Evolutionary conservation across 2,329 filamentous ascomycete genomes (phyloP).

Genomic region (Microcera coccophila): DNA sequence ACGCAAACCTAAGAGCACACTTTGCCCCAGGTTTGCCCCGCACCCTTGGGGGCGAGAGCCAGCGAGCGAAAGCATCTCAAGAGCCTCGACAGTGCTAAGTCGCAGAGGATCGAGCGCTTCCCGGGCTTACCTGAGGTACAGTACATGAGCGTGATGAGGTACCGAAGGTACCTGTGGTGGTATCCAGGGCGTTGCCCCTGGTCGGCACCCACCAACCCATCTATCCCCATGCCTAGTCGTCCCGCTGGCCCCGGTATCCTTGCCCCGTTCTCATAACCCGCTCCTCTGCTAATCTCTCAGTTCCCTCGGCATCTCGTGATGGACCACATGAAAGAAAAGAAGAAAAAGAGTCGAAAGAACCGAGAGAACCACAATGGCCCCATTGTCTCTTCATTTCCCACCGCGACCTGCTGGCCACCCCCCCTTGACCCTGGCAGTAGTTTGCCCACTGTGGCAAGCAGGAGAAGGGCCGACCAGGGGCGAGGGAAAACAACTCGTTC

Average conservation of each 20-base stretch:
- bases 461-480: constrained; percentile 14
- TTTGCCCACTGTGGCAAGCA: constrained; percentile 6
- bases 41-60: constrained; percentile 10
- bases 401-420: constrained; percentile 16
- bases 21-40: constrained; percentile 30
- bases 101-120: constrained; percentile 4
- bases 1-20: constrained; percentile 14
- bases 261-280: not conserved
- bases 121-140: no score
- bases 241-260: not conserved
- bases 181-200: not conserved
- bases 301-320: constrained; percentile 29
- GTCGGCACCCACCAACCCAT: no score
- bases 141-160: constrained; percentile 5
- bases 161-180: constrained; percentile 7
- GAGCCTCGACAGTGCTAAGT: constrained; percentile 8
- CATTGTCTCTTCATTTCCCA: constrained; percentile 9
- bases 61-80: not conserved
- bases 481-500: not conserved
- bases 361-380: constrained; percentile 1
- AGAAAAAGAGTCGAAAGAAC: no score
- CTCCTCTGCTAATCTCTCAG: constrained; percentile 5
- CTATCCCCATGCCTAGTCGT: not conserved
- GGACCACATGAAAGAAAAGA: constrained; percentile 15
- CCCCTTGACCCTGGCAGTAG: not conserved